phyloP scores from a whole-genome alignment of 2,329 filamentous ascomycete species.

The Alternaria incomplexa region DNA sequence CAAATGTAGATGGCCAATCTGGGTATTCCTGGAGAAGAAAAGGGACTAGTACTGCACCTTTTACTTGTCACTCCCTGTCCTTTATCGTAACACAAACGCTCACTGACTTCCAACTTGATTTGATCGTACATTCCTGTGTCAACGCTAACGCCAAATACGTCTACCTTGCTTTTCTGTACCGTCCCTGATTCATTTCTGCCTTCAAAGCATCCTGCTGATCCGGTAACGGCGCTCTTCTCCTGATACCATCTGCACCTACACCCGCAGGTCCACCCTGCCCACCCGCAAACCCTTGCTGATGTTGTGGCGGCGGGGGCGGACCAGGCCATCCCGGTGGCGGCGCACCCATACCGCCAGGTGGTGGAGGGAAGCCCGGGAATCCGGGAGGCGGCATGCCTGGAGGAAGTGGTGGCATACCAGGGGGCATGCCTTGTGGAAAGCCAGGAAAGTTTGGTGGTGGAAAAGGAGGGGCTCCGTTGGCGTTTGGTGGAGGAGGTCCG shows the following conservation, averaged over 20 bases:
- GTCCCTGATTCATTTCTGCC: conserved; percentile 71
- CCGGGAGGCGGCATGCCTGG: conserved; percentile 36
- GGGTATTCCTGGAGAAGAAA: background rate
- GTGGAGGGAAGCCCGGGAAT: conserved; percentile 22
- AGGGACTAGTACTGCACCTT: background rate
- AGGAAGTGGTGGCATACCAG: conserved; percentile 26
- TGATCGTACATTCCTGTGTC: background rate
- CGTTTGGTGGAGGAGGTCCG: conserved; percentile 27
- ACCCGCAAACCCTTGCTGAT: conserved; percentile 19
- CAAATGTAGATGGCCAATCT: background rate
- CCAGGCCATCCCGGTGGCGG: conserved; percentile 22
- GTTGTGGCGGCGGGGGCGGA: background rate
- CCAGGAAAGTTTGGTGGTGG: conserved; percentile 37
- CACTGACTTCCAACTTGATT: background rate
- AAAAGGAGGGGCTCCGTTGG: conserved; percentile 24
- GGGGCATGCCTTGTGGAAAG: conserved; percentile 29
- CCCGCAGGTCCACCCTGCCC: conserved; percentile 36
- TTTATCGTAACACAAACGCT: background rate
- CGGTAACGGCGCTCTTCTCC: conserved; percentile 70
- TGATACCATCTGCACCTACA: conserved; percentile 31
- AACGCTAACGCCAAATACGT: background rate
- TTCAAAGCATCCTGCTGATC: conserved; percentile 84
- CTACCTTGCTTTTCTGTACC: conserved; percentile 50
- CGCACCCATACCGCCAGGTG: conserved; percentile 14
- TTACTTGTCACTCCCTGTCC: background rate